Base-by-base conservation (phyloP, 2,329 filamentous ascomycete genomes). In the Cryoendolithus antarcticus region DNA sequence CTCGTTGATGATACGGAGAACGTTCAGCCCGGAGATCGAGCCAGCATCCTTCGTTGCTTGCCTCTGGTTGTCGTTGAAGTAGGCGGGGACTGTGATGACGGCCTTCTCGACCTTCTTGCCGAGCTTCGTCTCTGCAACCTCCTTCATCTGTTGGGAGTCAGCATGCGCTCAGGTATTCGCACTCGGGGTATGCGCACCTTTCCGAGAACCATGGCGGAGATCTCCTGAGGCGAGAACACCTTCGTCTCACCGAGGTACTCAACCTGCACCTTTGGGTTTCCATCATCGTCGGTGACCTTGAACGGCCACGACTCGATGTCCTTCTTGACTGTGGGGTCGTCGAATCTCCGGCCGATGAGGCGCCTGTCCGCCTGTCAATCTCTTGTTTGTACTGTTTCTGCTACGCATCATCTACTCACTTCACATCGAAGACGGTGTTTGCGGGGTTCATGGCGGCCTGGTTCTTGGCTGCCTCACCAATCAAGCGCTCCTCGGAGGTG, bases 51-150 rank as follows among this genome's bases (percentile, higher is more conserved):
- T 96, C 71, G 91, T 98, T 52, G 91, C 85, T 72, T 96, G 91
- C 71, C 91, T 83, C 75, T 98, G 91, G 76, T 93, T 94, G 80
- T 98, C 91, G 77, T 96, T 96, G 85, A 98, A 98, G 78, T 98
- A 98, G 63, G 91, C 91, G 43, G 91, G 91, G 43, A 96, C 91
- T 47, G 91, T 98, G 67, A 98, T 88, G 64, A 98, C 91, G 50
- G 91, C 91, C 80, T 96, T 96, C 71, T 91, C 80, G 59, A 96
- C 88, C 74, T 91, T 93, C 82, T 93, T 94, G 68, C 86, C 91
- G 58, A 98, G 80, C 78, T 98, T 96, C 67, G 75, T 76, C 76
- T 98, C 91, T 59, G 91, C 91, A 64, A 95, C 86, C 71, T 98
- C 91, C 77, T 94, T 93, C 89, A 96, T 95, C 89, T 93, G 58